A percentile compares a stretch with the other conserved stretches of the same genome.
Conservation (phyloP, 768 basidiomycete species). For the Boletus edulis region DNA sequence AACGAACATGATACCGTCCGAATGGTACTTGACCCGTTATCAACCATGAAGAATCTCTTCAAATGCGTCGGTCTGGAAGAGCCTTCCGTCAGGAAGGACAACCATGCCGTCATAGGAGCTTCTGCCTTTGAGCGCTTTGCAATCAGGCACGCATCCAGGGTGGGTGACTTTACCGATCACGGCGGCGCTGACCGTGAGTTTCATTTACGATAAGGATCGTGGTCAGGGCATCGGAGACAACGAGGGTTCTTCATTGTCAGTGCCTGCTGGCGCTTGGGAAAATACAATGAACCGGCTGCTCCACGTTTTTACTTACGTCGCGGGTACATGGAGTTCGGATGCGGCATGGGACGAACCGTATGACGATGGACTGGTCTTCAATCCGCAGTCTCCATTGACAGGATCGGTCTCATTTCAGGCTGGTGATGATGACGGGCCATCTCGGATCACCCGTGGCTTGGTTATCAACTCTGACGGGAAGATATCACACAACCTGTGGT, state of each 20-base stretch:
- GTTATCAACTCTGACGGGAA: constrained; percentile 50
- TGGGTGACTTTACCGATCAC: constrained; percentile 21
- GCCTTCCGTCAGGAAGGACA: neutral
- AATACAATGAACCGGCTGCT: constrained; percentile 11
- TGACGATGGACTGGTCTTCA: constrained; percentile 26
- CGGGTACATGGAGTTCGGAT: constrained; percentile 22
- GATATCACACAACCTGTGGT: constrained; percentile 51
- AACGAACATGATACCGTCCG: constrained; percentile 64
- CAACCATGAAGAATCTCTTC: constrained; percentile 12
- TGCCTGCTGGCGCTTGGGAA: constrained; percentile 14
- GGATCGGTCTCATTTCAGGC: constrained; percentile 13
- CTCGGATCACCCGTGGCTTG: constrained; percentile 24
- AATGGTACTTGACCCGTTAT: constrained; percentile 26
- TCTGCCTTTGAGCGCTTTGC: constrained; percentile 5
- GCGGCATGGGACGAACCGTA: constrained; percentile 23
- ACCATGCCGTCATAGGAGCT: constrained; percentile 19
- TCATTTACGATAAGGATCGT: constrained; percentile 24
- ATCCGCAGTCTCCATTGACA: constrained; percentile 20
- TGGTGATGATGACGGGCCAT: constrained; percentile 8
- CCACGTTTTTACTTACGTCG: constrained; percentile 19
- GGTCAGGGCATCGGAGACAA: constrained; percentile 18
- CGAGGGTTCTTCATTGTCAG: constrained; percentile 6
- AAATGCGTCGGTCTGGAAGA: constrained; percentile 9
- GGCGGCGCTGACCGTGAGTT: constrained; percentile 15
- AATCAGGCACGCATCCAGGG: constrained; percentile 29